Evolutionary conservation across 441 rosid species (phyloP).

Genomic region (Pelargonium myrrhifolium): DNA sequence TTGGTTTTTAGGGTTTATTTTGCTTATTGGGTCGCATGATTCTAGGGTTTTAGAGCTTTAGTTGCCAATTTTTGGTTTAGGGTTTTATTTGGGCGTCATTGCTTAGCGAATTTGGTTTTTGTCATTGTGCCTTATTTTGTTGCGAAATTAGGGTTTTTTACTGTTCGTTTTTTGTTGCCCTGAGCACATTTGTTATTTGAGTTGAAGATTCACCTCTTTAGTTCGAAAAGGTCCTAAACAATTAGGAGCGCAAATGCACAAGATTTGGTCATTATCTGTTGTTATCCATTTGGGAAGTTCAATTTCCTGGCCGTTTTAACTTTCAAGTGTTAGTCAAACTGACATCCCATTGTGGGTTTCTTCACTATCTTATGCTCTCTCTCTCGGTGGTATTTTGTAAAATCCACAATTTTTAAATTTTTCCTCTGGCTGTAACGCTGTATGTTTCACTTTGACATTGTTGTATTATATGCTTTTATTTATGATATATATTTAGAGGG

Average conservation of each 20-base stretch:
- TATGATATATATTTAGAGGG: no score
- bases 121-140: not conserved
- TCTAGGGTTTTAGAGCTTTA: constrained; percentile 17
- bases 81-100: not conserved
- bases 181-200: not conserved
- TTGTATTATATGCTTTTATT: not conserved
- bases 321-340: not conserved
- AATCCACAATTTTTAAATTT: not conserved
- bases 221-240: no score
- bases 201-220: not conserved
- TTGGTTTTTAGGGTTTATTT: constrained; percentile 10
- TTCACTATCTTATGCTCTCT: not conserved
- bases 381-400: not conserved
- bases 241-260: not conserved
- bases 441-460: not conserved
- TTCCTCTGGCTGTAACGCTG: not conserved
- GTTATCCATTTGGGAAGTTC: not conserved
- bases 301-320: not conserved
- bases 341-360: not conserved
- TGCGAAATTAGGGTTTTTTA: not conserved
- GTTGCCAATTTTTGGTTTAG: constrained; percentile 19
- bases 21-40: not conserved
- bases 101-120: not conserved
- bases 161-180: not conserved
- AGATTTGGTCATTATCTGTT: not conserved